Conservation (phyloP, 805 yeast species). For the Yamadazyma nakazawae region DNA sequence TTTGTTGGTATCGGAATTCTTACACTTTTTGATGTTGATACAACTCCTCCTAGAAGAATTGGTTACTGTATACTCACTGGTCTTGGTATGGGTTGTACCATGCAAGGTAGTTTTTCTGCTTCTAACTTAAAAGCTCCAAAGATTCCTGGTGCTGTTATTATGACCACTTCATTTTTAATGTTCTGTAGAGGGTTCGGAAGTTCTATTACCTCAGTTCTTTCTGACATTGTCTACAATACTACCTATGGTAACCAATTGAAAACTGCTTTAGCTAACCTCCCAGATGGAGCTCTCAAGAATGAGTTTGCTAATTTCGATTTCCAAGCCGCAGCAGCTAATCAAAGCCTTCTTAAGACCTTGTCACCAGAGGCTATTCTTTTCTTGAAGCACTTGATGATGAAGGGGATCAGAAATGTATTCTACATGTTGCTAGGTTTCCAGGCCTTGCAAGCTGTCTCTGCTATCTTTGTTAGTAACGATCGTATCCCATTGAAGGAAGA, state of each 20-base stretch:
- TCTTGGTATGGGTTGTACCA: slow-evolving; percentile 43
- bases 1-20: slow-evolving; percentile 41
- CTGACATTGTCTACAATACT: slow-evolving; percentile 9
- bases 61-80: slow-evolving; percentile 49
- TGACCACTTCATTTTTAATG: slow-evolving; percentile 45
- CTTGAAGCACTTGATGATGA: slow-evolving; percentile 29
- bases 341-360: slow-evolving; percentile 12
- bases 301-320: slow-evolving; percentile 1
- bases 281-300: slow-evolving; percentile 7
- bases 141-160: slow-evolving; percentile 45
- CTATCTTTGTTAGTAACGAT: slow-evolving; percentile 35
- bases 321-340: neutral
- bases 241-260: slow-evolving; percentile 8
- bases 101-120: slow-evolving; percentile 44
- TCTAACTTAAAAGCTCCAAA: slow-evolving; percentile 52
- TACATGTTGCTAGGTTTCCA: slow-evolving; percentile 40
- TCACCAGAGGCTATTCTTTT: slow-evolving; percentile 21
- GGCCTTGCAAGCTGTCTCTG: slow-evolving; percentile 23
- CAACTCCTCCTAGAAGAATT: slow-evolving; percentile 34
- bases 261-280: slow-evolving; percentile 7
- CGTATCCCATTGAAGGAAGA: slow-evolving; percentile 18
- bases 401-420: slow-evolving; percentile 37
- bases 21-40: slow-evolving; percentile 36
- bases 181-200: slow-evolving; percentile 47
- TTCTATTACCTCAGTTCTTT: slow-evolving; percentile 35